Evolutionary conservation across 371 early-diverging fungal genomes (phyloP).

Genomic region (Mortierella sp.): DNA sequence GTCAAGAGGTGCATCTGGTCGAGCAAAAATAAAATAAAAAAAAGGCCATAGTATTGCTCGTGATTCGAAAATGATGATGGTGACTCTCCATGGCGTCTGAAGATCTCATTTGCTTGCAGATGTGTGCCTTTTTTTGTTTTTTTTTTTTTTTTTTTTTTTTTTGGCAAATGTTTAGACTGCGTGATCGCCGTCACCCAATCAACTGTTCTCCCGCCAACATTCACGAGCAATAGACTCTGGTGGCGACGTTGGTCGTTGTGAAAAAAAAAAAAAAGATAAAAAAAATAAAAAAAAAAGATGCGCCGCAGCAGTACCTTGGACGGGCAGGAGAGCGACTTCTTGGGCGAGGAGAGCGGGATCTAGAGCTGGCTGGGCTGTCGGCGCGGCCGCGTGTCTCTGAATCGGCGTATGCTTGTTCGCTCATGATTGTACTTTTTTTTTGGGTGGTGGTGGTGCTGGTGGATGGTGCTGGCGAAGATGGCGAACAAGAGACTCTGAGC

Average conservation of each 20-base stretch:
- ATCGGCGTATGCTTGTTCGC: conserved; percentile 35
- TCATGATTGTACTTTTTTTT: conserved; percentile 14
- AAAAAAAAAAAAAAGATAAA: not conserved
- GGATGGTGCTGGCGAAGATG: not conserved
- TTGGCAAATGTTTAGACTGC: no score
- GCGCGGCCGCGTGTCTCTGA: conserved; percentile 24
- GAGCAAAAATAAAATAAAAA: conserved; percentile 5
- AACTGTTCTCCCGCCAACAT: no score
- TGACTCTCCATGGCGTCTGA: no score
- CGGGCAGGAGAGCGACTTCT: conserved; percentile 44
- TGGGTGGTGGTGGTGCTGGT: not conserved
- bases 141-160: no score
- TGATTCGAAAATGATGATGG: no score
- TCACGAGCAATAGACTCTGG: not conserved
- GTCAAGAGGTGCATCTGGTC: not conserved
- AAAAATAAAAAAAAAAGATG: conserved; percentile 4
- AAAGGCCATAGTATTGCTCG: not conserved
- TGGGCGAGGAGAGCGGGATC: conserved; percentile 34
- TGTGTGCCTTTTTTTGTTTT: no score
- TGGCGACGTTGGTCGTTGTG: no score
- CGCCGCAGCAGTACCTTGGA: conserved; percentile 15
- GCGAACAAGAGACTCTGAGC: not conserved
- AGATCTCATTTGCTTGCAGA: no score
- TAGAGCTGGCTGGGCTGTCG: conserved; percentile 29
- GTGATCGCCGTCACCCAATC: no score